Evolutionary conservation across 352 stramenopile genomes (phyloP), one percentile per base, ranked within the genome.

Genomic region (Blastocystis sp.): DNA sequence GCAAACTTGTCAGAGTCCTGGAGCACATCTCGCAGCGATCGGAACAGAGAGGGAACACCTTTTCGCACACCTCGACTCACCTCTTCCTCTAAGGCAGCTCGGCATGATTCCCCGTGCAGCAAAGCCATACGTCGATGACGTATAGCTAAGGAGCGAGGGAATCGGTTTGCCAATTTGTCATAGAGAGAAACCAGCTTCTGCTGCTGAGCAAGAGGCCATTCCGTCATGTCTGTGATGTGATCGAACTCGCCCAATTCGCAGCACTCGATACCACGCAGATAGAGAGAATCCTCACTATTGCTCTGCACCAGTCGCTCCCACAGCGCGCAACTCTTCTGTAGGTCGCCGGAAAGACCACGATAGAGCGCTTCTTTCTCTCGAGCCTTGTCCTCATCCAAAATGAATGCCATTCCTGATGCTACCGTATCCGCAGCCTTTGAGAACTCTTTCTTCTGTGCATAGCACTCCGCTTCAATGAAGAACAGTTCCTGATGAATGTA

Each of bases 401-500:
- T 34, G 54, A 41, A 20, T 5, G 15, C 1, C 39, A 80, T 61
- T 8, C 70, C 70, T n/a, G 20, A 13, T 47, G 62, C 43, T n/a
- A 80, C 15, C 0, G 20, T 23, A 18, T 7, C 45, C 11, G 56
- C n/a, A 18, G 70, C 70, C 13, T 18, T 29, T 53, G n/a, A 11
- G 37, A 41, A 80, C 23, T 80, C 47, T 53, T 80, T 61, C 54
- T 80, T 43, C 47, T 50, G n/a, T 53, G 54, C 47, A 39, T 43
- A 63, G 47, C 70, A 80, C 5, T 62, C 39, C 9, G 70, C 34
- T 37, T 80, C 45, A 20, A 80, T 18, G 54, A 80, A 80, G 20
- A 64, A n/a, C 15, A 80, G 47, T 23, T 80, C 70, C 18, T 80
- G 70, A 20, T 26, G 41, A 20, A n/a, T 64, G 23, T 80, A 80